Conservation (phyloP, 768 basidiomycete species). For the Neoboletus magnificus region DNA sequence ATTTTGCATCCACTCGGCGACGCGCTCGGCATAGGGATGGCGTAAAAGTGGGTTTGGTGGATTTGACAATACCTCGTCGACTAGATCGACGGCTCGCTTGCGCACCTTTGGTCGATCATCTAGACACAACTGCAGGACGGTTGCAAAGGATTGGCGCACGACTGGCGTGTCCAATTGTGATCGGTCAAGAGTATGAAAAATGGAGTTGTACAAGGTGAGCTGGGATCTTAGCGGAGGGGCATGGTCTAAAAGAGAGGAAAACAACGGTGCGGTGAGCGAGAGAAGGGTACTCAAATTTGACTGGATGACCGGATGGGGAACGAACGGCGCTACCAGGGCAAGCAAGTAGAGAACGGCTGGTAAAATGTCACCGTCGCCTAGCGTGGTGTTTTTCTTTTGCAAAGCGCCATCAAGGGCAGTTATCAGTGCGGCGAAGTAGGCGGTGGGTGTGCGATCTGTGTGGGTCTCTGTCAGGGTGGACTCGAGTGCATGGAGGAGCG, state of each 20-base stretch:
- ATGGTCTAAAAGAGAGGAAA: slow-evolving; percentile 58
- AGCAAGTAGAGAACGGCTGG: slow-evolving; percentile 36
- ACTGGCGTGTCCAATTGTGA: slow-evolving; percentile 63
- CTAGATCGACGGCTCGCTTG: slow-evolving; percentile 81
- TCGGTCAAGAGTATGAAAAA: slow-evolving; percentile 70
- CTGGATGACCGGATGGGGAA: slow-evolving; percentile 76
- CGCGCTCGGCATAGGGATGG: slow-evolving; percentile 85
- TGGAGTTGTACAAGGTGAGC: slow-evolving; percentile 65
- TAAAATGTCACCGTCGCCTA: slow-evolving; percentile 66
- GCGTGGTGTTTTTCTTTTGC: slow-evolving; percentile 53
- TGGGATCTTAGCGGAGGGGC: slow-evolving; percentile 87
- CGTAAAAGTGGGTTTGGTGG: slow-evolving; percentile 73
- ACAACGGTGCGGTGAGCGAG: slow-evolving; percentile 73
- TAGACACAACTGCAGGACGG: slow-evolving; percentile 75
- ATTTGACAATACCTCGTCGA: slow-evolving; percentile 69
- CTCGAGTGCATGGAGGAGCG: slow-evolving; percentile 81
- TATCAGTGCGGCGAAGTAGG: slow-evolving; percentile 91
- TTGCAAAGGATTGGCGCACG: slow-evolving; percentile 80
- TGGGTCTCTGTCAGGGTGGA: slow-evolving; percentile 68
- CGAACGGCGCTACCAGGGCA: slow-evolving; percentile 40
- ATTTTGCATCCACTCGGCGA: slow-evolving; percentile 73
- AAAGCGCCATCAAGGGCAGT: slow-evolving; percentile 80
- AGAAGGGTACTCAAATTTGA: slow-evolving; percentile 70
- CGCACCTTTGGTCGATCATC: slow-evolving; percentile 95
- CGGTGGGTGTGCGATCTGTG: slow-evolving; percentile 70